Base-by-base conservation (phyloP, 2,329 filamentous ascomycete genomes). In the Hirsutella minnesotensis region DNA sequence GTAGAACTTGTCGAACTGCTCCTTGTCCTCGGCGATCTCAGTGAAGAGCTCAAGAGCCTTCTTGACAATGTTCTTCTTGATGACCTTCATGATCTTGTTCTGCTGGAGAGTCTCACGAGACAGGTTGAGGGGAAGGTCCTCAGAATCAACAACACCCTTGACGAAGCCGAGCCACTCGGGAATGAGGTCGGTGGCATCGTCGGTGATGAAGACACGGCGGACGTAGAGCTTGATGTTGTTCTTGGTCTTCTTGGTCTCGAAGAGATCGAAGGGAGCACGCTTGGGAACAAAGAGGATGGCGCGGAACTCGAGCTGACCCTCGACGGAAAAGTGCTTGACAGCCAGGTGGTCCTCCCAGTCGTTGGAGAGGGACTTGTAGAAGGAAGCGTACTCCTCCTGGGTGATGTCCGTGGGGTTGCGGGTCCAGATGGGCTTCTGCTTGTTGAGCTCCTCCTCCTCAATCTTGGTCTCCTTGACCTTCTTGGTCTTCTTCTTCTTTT, bases 51-150 rank as follows among this genome's bases (percentile, higher is more conserved):
- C 92, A 54, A 98, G 87, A 53, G 87, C 86, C 86, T 98, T 98
- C 89, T 96, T 98, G 79, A 98, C 89, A 54, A 98, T 95, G 83
- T 98, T 98, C 88, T 98, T 98, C 83, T 94, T 94, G 81, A 96
- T 96, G 69, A 96, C 92, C 85, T 96, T 96, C 92, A 96, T 96
- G 79, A 98, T 98, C 88, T 96, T 96, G 86, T 96, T 98, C 79
- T 96, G 92, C 75, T 98, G 92, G 40, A 98, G 87, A 46, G 90
- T 96, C 83, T 98, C 92, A 84, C 92, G 92, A 63, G 92, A 96
- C 75, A 98, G 72, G 82, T 98, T 98, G 69, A 98, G 85, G 58
- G 92, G 92, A 50, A 98, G 85, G 68, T 98, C 92, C 80, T 98
- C 92, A 61, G 92, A 98, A 75, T 98, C 92, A 68, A 98, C 92